phyloP scores from a whole-genome alignment of 129 eudicot species.

The Ambrosia trifida region DNA sequence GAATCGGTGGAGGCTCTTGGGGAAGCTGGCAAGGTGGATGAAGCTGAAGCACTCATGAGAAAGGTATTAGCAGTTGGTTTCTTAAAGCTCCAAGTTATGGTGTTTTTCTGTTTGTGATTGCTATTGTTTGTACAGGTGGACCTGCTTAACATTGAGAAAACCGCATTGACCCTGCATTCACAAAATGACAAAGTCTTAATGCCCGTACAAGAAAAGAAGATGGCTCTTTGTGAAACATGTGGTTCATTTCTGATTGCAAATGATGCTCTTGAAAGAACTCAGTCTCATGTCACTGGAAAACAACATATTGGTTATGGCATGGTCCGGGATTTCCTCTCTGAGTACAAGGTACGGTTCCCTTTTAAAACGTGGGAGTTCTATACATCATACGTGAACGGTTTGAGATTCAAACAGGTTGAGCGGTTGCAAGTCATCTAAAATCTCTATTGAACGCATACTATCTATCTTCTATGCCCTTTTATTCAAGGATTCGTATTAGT shows the following conservation, averaged over 20 bases:
- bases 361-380: not conserved
- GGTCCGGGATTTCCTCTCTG: conserved; percentile 78
- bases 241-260: conserved; percentile 93
- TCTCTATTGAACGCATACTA: not conserved
- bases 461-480: not conserved
- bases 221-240: conserved; percentile 96
- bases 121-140: conserved; percentile 62
- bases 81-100: not conserved
- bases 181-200: conserved; percentile 63
- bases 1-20: conserved; percentile 98
- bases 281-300: conserved; percentile 95
- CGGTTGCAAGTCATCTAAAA: not conserved
- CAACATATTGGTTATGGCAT: conserved; percentile 94
- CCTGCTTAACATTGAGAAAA: conserved; percentile 79
- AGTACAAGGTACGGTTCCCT: conserved; percentile 55
- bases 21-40: conserved; percentile 98
- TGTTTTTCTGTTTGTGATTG: not conserved
- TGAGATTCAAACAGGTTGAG: not conserved
- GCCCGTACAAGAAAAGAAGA: conserved; percentile 93
- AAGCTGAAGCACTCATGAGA: conserved; percentile 99
- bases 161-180: conserved; percentile 67
- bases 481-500: not conserved
- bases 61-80: conserved; percentile 52
- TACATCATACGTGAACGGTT: too few relatives aligned
- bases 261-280: conserved; percentile 95